Evolutionary conservation across 2,329 filamentous ascomycete genomes (phyloP).

Genomic region (Xylariaceae sp.): DNA sequence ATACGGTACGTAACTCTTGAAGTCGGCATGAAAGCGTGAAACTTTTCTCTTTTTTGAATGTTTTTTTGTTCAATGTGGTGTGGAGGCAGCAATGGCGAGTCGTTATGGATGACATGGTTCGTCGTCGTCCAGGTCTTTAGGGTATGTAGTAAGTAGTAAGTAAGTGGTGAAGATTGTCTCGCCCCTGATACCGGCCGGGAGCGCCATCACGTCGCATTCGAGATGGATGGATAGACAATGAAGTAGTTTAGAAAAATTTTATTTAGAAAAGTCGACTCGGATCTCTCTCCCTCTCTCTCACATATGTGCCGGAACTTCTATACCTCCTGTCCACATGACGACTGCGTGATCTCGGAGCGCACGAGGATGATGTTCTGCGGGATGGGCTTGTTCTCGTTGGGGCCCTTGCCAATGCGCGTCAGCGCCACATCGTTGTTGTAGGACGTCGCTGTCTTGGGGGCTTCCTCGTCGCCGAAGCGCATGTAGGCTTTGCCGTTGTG

Average conservation of each 20-base stretch:
- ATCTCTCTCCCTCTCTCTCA: not conserved
- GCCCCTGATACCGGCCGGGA: too few relatives aligned
- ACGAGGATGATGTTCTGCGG: constrained; percentile 23
- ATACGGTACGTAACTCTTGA: not conserved
- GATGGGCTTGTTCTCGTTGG: constrained; percentile 11
- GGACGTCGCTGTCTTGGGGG: constrained; percentile 5
- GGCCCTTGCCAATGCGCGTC: constrained; percentile 21
- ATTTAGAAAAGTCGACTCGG: too few relatives aligned
- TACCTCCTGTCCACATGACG: not conserved
- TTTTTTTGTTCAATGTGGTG: too few relatives aligned
- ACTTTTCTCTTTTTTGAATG: too few relatives aligned
- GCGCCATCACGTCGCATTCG: too few relatives aligned
- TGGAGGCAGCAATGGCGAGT: too few relatives aligned
- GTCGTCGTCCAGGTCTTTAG: too few relatives aligned
- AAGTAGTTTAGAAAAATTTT: too few relatives aligned
- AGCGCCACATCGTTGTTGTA: constrained; percentile 19
- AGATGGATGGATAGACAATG: too few relatives aligned
- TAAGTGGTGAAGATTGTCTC: too few relatives aligned
- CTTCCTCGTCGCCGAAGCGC: constrained; percentile 20
- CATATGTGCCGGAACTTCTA: not conserved
- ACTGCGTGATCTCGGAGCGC: constrained; percentile 22
- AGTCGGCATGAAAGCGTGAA: not conserved
- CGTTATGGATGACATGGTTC: too few relatives aligned
- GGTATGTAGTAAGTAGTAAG: too few relatives aligned
- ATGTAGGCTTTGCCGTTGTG: constrained; percentile 22